phyloP scores from a whole-genome alignment of 257 asterid genomes.

The Asclepias syriaca region DNA sequence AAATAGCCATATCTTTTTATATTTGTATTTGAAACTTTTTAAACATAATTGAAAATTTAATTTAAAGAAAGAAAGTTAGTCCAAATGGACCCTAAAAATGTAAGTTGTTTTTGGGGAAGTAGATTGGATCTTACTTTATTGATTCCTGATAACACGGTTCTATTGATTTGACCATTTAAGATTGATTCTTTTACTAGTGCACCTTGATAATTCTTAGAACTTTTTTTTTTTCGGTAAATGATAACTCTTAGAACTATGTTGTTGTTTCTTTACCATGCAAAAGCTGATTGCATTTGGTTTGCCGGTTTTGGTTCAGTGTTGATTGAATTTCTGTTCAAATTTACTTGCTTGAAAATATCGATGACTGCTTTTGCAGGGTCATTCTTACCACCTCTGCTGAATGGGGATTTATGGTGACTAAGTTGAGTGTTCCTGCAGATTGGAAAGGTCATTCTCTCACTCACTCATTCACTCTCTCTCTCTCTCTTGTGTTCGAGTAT shows the following conservation, averaged over 20 bases:
- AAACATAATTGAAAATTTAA: too few species aligned
- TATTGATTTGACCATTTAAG: background rate
- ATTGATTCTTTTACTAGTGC: background rate
- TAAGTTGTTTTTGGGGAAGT: too few species aligned
- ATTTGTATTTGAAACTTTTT: too few species aligned
- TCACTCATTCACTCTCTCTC: background rate
- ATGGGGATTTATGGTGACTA: conserved; percentile 86
- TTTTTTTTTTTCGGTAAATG: too few species aligned
- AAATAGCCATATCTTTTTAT: too few species aligned
- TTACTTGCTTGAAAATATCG: background rate
- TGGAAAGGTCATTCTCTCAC: conserved; percentile 74
- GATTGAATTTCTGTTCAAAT: background rate
- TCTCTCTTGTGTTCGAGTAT: background rate
- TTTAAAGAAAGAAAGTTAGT: too few species aligned
- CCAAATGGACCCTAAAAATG: too few species aligned
- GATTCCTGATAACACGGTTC: background rate
- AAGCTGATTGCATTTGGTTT: background rate
- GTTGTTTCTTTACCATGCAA: background rate
- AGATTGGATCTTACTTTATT: background rate
- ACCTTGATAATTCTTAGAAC: background rate
- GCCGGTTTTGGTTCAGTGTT: background rate
- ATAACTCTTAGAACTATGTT: background rate
- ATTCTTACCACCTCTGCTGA: conserved; percentile 68
- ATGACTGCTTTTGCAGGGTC: conserved; percentile 45
- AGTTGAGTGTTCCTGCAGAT: conserved; percentile 79